These are phyloP conservation scores for Vitis riparia DNA, from an alignment of 164 flowering plant genomes.

Conservation along the genomic window DNA sequence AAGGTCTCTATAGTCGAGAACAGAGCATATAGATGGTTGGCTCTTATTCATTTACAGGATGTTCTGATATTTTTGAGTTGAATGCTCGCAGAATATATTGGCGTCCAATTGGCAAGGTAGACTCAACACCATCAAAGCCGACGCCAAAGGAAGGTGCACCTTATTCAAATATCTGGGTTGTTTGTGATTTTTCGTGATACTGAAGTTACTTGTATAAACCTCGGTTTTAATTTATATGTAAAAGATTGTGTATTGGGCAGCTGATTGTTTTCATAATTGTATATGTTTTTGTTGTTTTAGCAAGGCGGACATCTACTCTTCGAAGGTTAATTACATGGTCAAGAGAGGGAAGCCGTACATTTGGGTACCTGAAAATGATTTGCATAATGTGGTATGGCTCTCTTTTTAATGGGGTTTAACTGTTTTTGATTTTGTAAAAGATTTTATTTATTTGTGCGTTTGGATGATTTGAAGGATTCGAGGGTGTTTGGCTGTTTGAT, in stretches of 20 bases:
- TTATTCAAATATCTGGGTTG: background rate
- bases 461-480: background rate
- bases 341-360: constrained; percentile 75
- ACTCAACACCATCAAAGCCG: constrained; percentile 79
- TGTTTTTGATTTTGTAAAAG: background rate
- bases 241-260: background rate
- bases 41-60: background rate
- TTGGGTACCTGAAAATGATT: constrained; percentile 78
- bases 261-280: background rate
- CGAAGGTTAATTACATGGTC: constrained; percentile 68
- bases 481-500: too few species aligned
- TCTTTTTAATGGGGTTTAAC: background rate
- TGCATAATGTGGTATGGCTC: constrained; percentile 73
- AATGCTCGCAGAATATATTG: constrained; percentile 60
- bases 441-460: too few species aligned
- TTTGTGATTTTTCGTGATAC: background rate
- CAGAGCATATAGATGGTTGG: too few species aligned
- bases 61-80: background rate
- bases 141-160: constrained; percentile 76
- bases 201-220: background rate
- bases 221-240: background rate
- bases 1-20: constrained; percentile 26
- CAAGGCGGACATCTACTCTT: constrained; percentile 62
- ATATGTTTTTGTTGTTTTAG: constrained; percentile 30
- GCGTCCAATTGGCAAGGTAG: constrained; percentile 75